Conservation (phyloP, 2,329 filamentous ascomycete genomes). For the Exophiala xenobiotica region DNA sequence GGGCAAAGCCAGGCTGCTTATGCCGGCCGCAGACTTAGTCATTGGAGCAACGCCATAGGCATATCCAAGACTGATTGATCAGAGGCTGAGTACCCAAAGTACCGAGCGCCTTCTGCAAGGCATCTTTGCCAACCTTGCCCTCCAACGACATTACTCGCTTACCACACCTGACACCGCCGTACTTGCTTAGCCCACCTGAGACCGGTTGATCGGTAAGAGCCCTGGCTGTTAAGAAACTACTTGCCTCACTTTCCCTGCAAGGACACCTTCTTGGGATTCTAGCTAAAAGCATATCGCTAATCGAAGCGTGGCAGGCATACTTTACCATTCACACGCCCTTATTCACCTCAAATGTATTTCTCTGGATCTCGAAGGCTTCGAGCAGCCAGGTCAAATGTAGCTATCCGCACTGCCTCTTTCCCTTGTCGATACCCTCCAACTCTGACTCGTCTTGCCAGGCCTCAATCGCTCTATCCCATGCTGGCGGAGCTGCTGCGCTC, state of each 20-base stretch:
- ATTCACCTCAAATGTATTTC: constrained; percentile 7
- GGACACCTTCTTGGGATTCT: neutral
- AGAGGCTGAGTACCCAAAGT: neutral
- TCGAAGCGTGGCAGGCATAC: neutral
- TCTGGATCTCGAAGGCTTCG: neutral
- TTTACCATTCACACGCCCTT: neutral
- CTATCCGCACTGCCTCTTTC: constrained; percentile 17
- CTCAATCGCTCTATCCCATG: constrained; percentile 15
- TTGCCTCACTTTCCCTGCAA: neutral
- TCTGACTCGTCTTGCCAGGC: constrained; percentile 17
- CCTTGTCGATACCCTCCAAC: neutral
- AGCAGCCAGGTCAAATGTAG: constrained; percentile 18
- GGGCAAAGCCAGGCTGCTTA: constrained; percentile 1
- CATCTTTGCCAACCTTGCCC: neutral
- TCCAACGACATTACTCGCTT: too few relatives aligned
- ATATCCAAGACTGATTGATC: neutral
- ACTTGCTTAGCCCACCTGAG: neutral
- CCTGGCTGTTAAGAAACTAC: neutral
- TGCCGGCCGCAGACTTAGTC: neutral
- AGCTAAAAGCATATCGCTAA: neutral
- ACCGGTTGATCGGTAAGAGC: neutral
- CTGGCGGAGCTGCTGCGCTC: constrained; percentile 17
- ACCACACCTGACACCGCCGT: neutral
- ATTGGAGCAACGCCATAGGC: constrained; percentile 3
- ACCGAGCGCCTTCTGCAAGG: neutral